Conservation (phyloP, 2,329 filamentous ascomycete species). For the Fusarium protoensiforme region DNA sequence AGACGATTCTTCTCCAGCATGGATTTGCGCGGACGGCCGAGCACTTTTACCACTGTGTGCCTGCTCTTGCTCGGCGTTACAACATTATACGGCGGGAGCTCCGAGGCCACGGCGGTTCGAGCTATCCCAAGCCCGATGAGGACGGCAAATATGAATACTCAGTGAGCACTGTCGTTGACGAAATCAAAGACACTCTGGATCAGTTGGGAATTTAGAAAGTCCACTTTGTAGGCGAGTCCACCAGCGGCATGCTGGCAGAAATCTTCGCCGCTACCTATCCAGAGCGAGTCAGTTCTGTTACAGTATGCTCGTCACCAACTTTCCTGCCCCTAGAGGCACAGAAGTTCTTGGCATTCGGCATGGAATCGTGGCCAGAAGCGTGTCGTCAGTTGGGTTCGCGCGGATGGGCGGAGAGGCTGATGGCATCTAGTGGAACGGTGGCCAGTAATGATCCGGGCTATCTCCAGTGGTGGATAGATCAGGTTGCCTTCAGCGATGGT, state of each 20-base stretch:
- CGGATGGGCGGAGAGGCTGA: conserved; percentile 5
- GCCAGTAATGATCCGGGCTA: too few relatives aligned
- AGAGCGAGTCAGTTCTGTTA: conserved; percentile 6
- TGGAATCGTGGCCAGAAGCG: conserved; percentile 10
- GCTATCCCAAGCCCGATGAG: background rate
- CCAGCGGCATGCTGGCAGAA: conserved; percentile 19
- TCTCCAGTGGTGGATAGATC: too few relatives aligned
- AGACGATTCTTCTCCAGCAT: conserved; percentile 12
- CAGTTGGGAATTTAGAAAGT: conserved; percentile 1
- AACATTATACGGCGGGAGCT: conserved; percentile 15
- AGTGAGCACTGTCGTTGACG: background rate
- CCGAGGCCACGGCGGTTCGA: conserved; percentile 12
- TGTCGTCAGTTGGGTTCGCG: conserved; percentile 1
- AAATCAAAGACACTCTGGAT: conserved; percentile 17
- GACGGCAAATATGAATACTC: conserved; percentile 10
- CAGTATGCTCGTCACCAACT: conserved; percentile 17
- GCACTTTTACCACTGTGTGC: conserved; percentile 18
- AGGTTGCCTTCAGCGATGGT: too few relatives aligned
- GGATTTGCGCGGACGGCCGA: conserved; percentile 13
- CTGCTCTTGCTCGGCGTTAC: conserved; percentile 2
- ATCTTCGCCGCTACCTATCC: conserved; percentile 15
- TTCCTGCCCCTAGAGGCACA: conserved; percentile 3
- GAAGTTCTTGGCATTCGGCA: conserved; percentile 12
- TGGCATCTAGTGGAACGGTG: background rate
- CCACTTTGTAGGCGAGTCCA: conserved; percentile 18